Evolutionary conservation across 2,329 filamentous ascomycete genomes (phyloP).

Genomic region (Corynespora cassiicola): DNA sequence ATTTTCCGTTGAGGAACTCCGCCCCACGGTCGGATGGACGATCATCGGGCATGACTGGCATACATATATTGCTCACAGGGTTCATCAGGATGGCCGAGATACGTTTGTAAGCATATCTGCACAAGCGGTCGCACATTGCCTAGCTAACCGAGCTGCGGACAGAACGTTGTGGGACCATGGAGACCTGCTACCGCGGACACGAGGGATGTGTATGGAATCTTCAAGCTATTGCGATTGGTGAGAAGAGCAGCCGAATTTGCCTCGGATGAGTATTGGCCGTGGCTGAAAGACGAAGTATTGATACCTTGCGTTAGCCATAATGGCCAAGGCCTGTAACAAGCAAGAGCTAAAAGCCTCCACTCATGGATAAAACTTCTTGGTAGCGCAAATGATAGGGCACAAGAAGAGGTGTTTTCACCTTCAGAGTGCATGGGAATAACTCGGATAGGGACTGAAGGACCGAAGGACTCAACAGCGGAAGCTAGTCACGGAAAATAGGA

Average conservation of each 20-base stretch:
- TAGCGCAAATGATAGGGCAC: no score
- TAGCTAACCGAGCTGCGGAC: conserved; percentile 1
- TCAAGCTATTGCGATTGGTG: conserved; percentile 8
- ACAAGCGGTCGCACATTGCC: neutral
- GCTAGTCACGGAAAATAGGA: no score
- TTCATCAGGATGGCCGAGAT: conserved; percentile 1
- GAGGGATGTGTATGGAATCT: conserved; percentile 5
- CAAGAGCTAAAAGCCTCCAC: no score
- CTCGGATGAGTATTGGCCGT: conserved; percentile 7
- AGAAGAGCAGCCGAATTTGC: conserved; percentile 10
- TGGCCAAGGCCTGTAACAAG: no score
- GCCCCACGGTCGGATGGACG: conserved; percentile 3
- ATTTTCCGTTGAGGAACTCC: conserved; percentile 1
- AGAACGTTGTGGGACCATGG: conserved; percentile 6
- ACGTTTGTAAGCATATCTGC: conserved; percentile 2
- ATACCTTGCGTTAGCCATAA: neutral
- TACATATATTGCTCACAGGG: conserved; percentile 7
- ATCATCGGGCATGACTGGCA: conserved; percentile 6
- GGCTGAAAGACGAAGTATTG: conserved; percentile 8
- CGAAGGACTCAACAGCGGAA: no score
- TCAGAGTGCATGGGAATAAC: no score
- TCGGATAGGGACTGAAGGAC: no score
- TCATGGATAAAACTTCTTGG: no score
- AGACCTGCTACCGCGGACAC: conserved; percentile 4
- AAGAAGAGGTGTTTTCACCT: no score